A percentile compares a stretch with the other conserved stretches of the same genome.
phyloP scores from a whole-genome alignment of 164 flowering plant genomes.

The Aristolochia californica region DNA sequence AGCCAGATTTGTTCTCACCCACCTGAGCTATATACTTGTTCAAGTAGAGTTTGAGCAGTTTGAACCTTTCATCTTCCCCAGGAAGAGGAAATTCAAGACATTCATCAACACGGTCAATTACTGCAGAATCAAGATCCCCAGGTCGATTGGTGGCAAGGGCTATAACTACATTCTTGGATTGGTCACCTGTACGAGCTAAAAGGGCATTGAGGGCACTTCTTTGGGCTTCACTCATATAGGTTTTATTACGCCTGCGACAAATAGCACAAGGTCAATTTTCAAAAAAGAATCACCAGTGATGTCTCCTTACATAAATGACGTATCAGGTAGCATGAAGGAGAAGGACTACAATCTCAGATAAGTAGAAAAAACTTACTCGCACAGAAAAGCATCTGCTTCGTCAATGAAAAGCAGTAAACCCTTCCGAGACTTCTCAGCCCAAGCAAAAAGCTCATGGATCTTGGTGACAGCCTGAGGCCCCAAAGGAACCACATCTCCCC shows the following conservation, averaged over 20 bases:
- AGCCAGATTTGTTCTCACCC: conserved; percentile 54
- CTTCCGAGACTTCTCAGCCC: conserved; percentile 81
- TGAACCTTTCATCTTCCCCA: conserved; percentile 77
- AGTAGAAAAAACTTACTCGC: conserved; percentile 62
- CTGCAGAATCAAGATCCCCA: conserved; percentile 94
- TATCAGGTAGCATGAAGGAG: neutral
- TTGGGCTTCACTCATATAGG: conserved; percentile 98
- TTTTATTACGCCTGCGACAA: conserved; percentile 79
- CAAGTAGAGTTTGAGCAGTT: conserved; percentile 76
- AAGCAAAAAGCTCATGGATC: conserved; percentile 93
- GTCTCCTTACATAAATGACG: too few species aligned
- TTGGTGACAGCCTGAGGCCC: conserved; percentile 97
- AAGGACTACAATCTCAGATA: neutral
- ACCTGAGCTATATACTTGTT: conserved; percentile 79
- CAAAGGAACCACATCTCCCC: conserved; percentile 98
- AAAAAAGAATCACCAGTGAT: too few species aligned
- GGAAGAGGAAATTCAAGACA: conserved; percentile 89
- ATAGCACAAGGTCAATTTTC: neutral
- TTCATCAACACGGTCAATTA: conserved; percentile 88
- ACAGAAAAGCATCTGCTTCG: conserved; percentile 97
- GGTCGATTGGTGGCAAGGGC: conserved; percentile 98
- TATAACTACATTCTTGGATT: conserved; percentile 91
- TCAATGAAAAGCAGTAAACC: conserved; percentile 94
- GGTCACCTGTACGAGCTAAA: conserved; percentile 93
- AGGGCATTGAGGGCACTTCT: conserved; percentile 96